Percentiles rank a stretch among this genome's conserved stretches.
These are phyloP conservation scores for Berkeleyomyces basicola DNA, from an alignment of 2,329 filamentous ascomycete genomes.

Conservation along the genomic window DNA sequence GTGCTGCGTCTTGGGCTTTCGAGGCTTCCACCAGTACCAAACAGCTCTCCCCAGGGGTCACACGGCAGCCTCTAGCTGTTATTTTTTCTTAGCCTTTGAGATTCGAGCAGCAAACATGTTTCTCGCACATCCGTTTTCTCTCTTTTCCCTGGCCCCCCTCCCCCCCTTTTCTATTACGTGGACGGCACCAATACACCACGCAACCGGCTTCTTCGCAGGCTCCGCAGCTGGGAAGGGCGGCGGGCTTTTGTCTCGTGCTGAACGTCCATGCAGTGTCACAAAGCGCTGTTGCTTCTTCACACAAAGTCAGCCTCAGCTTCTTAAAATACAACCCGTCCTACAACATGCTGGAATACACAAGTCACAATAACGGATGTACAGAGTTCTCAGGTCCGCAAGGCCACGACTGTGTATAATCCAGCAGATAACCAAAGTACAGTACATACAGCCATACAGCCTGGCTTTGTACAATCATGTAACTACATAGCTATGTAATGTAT, in stretches of 20 bases:
- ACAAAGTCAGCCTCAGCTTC: background rate
- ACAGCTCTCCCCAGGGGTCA: background rate
- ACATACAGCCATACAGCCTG: too few relatives aligned
- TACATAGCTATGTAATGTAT: too few relatives aligned
- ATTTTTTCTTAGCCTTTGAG: background rate
- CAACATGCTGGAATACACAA: background rate
- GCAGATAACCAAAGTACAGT: too few relatives aligned
- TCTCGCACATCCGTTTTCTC: background rate
- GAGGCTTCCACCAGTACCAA: background rate
- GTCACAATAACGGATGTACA: background rate
- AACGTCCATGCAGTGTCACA: background rate
- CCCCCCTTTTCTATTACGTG: background rate
- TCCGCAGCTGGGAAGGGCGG: background rate
- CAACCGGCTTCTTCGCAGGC: background rate
- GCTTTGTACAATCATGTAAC: too few relatives aligned
- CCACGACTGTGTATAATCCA: background rate
- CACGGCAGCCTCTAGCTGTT: background rate
- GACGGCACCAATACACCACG: background rate
- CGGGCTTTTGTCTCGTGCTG: background rate
- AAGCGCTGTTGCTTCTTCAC: conserved; percentile 4
- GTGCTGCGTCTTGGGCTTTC: background rate
- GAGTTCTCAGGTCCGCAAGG: background rate
- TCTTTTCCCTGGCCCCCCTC: background rate
- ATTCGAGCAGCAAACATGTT: background rate
- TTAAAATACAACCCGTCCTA: background rate